Conservation (phyloP, 176 grass and related monocot genomes). For the Hordeum marinum region DNA sequence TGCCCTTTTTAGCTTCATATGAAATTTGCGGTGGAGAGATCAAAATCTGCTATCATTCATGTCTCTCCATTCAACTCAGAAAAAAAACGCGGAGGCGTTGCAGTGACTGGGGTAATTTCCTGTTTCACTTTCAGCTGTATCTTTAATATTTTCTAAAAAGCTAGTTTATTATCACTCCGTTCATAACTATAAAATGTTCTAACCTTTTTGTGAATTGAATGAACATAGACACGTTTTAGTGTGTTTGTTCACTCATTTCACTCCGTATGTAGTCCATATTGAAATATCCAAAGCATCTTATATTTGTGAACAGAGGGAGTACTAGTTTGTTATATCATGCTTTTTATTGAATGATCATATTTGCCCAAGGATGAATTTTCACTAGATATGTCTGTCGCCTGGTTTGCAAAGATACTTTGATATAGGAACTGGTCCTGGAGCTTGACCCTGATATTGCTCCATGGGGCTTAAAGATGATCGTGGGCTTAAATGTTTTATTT, state of each 20-base stretch:
- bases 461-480: not conserved
- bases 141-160: not conserved
- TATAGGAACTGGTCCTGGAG: not conserved
- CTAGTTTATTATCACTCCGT: not conserved
- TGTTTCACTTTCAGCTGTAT: not conserved
- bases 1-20: slow-evolving; percentile 60
- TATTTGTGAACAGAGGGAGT: too few species aligned
- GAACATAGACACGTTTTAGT: too few species aligned
- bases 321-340: not conserved
- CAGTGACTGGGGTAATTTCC: slow-evolving; percentile 56
- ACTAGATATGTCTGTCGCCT: not conserved
- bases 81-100: slow-evolving; percentile 77
- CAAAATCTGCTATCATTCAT: slow-evolving; percentile 72
- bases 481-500: not conserved
- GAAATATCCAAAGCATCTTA: too few species aligned
- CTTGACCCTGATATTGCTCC: not conserved
- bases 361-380: not conserved
- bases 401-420: not conserved
- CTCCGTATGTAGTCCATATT: too few species aligned
- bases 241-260: too few species aligned
- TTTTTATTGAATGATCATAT: slow-evolving; percentile 5
- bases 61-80: slow-evolving; percentile 91
- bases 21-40: slow-evolving; percentile 66
- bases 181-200: too few species aligned
- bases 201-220: too few species aligned